These are phyloP conservation scores for Chenopodium album DNA, from an alignment of 148 eudicot species.

Conservation along the genomic window DNA sequence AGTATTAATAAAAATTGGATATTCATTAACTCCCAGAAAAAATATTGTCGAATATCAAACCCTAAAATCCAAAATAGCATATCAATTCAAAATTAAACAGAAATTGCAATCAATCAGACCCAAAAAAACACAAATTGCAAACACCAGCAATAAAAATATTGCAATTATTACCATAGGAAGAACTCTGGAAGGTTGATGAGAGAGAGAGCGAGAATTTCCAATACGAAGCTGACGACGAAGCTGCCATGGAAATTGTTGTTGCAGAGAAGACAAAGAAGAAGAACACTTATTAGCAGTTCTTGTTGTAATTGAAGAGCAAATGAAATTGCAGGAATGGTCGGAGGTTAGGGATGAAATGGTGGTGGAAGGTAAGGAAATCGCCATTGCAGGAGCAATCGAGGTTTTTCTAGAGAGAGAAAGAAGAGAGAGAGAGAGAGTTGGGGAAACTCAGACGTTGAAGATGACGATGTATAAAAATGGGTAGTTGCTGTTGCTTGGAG, in stretches of 20 bases:
- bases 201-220: constrained; percentile 15
- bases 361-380: constrained; percentile 38
- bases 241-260: constrained; percentile 22
- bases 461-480: no score
- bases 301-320: not conserved
- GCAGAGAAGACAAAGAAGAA: constrained; percentile 27
- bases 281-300: not conserved
- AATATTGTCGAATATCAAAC: not conserved
- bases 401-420: not conserved
- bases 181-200: constrained; percentile 23
- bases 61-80: not conserved
- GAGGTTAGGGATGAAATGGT: constrained; percentile 30
- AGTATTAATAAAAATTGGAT: no score
- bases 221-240: constrained; percentile 24
- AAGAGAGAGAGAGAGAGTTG: constrained; percentile 10
- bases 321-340: not conserved
- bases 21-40: not conserved
- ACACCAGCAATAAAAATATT: not conserved
- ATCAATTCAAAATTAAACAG: not conserved
- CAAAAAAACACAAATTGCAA: not conserved
- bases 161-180: constrained; percentile 29
- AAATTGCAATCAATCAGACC: not conserved
- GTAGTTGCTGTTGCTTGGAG: no score
- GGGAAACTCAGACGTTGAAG: no score
- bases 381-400: constrained; percentile 31